Evolutionary conservation across 441 rosid species (phyloP).

Genomic region (Rhodomyrtus psidioides): DNA sequence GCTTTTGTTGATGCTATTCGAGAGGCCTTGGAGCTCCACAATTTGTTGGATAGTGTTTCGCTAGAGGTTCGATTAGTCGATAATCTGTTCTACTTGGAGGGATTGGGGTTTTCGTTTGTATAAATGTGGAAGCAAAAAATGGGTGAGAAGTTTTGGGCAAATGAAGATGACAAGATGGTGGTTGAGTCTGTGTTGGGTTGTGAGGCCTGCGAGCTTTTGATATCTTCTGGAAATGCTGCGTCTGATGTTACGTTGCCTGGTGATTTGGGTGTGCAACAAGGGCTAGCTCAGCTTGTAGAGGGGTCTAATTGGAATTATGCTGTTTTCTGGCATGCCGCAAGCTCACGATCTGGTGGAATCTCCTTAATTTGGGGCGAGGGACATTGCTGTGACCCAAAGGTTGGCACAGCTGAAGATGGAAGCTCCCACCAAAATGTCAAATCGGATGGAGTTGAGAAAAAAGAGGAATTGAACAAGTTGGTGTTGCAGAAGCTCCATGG

Average conservation of each 20-base stretch:
- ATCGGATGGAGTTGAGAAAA: conserved; percentile 23
- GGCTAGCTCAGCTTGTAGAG: conserved; percentile 39
- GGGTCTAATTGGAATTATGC: conserved; percentile 59
- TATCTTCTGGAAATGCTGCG: conserved; percentile 31
- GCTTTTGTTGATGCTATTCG: not conserved
- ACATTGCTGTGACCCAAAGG: conserved; percentile 29
- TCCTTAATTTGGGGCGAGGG: conserved; percentile 68
- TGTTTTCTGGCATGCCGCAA: conserved; percentile 40
- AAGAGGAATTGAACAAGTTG: conserved; percentile 34
- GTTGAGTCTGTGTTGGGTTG: conserved; percentile 70
- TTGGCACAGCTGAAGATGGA: conserved; percentile 21
- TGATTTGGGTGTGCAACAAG: conserved; percentile 46
- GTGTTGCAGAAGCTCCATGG: conserved; percentile 46
- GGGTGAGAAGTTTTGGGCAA: conserved; percentile 61
- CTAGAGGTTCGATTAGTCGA: not conserved
- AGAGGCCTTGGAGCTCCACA: no score
- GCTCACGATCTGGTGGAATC: conserved; percentile 41
- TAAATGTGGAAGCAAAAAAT: conserved; percentile 24
- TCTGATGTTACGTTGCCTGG: conserved; percentile 40
- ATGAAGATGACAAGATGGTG: conserved; percentile 52
- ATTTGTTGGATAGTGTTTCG: no score
- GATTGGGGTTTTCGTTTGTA: not conserved
- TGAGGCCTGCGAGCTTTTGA: conserved; percentile 65
- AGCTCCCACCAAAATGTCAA: conserved; percentile 12
- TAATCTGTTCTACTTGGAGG: not conserved